Base-by-base conservation (phyloP, 257 asterid genomes). In the Echium plantagineum region DNA sequence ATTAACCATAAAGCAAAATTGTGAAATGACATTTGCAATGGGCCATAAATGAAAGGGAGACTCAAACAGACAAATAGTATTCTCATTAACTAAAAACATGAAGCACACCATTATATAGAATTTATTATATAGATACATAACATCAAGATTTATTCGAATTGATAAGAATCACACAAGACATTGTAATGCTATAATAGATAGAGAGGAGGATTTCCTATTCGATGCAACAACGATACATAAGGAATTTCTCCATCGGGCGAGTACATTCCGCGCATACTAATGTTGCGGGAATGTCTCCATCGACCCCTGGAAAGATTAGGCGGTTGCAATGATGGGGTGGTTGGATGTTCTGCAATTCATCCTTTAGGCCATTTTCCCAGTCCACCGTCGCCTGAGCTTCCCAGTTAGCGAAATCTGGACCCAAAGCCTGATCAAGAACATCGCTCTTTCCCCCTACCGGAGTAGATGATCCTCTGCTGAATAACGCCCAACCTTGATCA, bases 181-280 rank as follows among this genome's bases (percentile, higher is more conserved):
- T 35, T 7, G 49, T 0, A 42, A 12, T 42, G 12, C 49, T 42
- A 17, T 42, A 42, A 42, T 13, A 42, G 49, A 42, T 13, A 42
- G 49, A 12, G 16, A 42, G 16, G 49, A 10, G 17, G 15, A 15
- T 19, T n/a, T 15, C 7, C 55, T 89, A 89, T 30, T 89, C 94
- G 9, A 20, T 59, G 80, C 97, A 89, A 65, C 97, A 86, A 30
- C 95, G 89, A 57, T 77, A 89, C 97, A 84, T 82, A 59, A 70
- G 74, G 66, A 61, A 89, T 82, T 81, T 89, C 75, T 86, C 95
- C 97, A 89, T 89, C 1, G 81, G 74, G 9, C 65, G 69, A 49
- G 76, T 74, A 69, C 97, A 89, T 71, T 89, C 95, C 0, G 95
- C 76, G 12, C 97, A 89, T 7, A 81, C 86, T 9, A 86, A 82